Evolutionary conservation across 2,329 filamentous ascomycete genomes (phyloP), one percentile per base, ranked within the genome.

Genomic region (Whalleya microplaca): DNA sequence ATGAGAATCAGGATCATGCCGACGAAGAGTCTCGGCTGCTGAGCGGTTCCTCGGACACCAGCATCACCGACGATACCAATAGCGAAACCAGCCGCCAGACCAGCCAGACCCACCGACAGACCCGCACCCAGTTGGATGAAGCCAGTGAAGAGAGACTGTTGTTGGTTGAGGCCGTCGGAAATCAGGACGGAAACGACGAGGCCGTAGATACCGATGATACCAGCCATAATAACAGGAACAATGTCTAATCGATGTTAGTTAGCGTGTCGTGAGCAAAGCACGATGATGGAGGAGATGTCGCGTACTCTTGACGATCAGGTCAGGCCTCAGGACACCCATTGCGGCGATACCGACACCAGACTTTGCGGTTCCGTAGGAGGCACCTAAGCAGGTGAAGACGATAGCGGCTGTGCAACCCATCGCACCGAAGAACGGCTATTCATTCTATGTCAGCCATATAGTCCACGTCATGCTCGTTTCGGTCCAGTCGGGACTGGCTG

Each of bases 121-220:
- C 90, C 90, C 69, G 90, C 90, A 77, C 90, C 90, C 59, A 94
- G 85, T 76, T 94, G 91, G 71, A 94, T 91, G 80, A 94, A 93
- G 59, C 89, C 88, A 54, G 90, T 92, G 79, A 89, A 94, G 60
- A 95, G 83, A 59, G 90, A 82, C 61, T 89, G 78, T 64, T 85
- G 74, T 78, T 94, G 90, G 69, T 81, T 83, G 64, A 95, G 81
- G 69, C 86, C 87, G 75, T 92, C 90, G 72, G 91, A 92, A 73
- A 95, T 92, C 71, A 95, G 80, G 75, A 95, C 91, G 18, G 91
- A 93, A 60, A 94, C 90, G 78, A 95, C 91, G 65, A 95, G 85
- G 71, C 91, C 91, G 81, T 95, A 99, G 78, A 99, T 98, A 90
- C 92, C 95, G 80, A 99, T 98, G 80, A 99, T 99, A 98, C 95